Percentiles rank a stretch among this genome's conserved stretches.
Evolutionary conservation across 768 basidiomycete species (phyloP).

Genomic region (Amanita exitialis): DNA sequence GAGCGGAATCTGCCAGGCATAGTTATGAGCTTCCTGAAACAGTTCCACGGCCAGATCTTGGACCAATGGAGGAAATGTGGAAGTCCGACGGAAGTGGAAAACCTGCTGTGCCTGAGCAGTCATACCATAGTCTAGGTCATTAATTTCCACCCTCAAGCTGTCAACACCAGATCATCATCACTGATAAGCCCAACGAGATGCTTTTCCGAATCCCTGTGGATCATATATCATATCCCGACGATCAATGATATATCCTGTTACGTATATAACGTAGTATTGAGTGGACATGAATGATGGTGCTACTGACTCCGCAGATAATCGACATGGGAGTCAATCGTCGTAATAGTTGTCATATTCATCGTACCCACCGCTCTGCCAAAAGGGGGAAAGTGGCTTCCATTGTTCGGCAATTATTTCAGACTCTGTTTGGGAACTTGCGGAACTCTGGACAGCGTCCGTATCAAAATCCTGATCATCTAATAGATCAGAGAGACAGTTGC

Average conservation of each 20-base stretch:
- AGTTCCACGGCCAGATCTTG: conserved; percentile 15
- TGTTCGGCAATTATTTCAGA: background rate
- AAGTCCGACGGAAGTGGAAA: conserved; percentile 17
- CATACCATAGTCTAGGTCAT: background rate
- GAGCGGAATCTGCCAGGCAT: conserved; percentile 11
- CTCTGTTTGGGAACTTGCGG: background rate
- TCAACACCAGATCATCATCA: background rate
- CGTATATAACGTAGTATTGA: background rate
- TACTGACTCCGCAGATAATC: background rate
- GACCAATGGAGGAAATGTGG: conserved; percentile 25
- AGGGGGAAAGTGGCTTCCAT: conserved; percentile 6
- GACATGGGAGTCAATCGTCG: background rate
- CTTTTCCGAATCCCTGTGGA: background rate
- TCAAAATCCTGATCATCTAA: background rate
- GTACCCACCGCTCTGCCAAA: background rate
- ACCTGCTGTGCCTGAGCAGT: conserved; percentile 1
- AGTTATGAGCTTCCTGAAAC: conserved; percentile 16
- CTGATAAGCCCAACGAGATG: background rate
- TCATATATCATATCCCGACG: background rate
- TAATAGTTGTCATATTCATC: background rate
- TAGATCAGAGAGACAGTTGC: background rate
- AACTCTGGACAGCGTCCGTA: background rate
- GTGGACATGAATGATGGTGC: background rate
- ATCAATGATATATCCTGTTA: background rate
- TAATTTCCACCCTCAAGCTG: background rate